A percentile compares a stretch with the other conserved stretches of the same genome.
These are phyloP conservation scores for Spatholobus suberectus DNA, from an alignment of 306 rosid genomes.

Conservation along the genomic window DNA sequence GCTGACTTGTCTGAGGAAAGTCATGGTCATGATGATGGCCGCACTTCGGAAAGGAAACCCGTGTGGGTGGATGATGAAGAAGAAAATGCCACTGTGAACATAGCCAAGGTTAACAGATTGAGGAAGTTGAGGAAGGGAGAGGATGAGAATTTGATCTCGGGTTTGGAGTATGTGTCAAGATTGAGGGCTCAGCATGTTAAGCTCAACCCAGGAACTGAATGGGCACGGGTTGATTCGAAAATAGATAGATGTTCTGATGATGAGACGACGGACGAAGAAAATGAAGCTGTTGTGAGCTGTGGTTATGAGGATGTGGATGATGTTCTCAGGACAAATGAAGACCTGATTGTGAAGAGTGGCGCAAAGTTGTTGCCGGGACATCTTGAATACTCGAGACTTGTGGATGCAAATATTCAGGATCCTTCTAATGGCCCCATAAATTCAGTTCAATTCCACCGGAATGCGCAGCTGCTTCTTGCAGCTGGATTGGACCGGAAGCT, in stretches of 20 bases:
- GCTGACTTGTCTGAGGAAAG: conserved; percentile 44
- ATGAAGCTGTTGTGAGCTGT: conserved; percentile 47
- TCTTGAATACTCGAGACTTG: conserved; percentile 72
- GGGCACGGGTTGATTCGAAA: conserved; percentile 69
- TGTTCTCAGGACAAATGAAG: conserved; percentile 79
- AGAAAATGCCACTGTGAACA: conserved; percentile 61
- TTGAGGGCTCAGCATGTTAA: conserved; percentile 89
- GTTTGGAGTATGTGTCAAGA: conserved; percentile 81
- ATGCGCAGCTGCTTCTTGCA: conserved; percentile 80
- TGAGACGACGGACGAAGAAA: conserved; percentile 77
- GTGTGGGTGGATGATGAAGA: conserved; percentile 95
- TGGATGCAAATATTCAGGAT: conserved; percentile 82
- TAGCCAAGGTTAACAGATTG: conserved; percentile 69
- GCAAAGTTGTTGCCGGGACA: conserved; percentile 75
- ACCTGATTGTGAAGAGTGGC: conserved; percentile 71
- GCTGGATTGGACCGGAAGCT: conserved; percentile 85
- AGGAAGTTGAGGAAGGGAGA: conserved; percentile 90
- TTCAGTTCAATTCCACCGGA: conserved; percentile 88
- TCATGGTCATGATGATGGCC: conserved; percentile 38
- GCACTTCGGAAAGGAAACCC: conserved; percentile 60
- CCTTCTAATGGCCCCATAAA: conserved; percentile 69
- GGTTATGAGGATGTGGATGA: conserved; percentile 66
- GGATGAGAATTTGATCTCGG: conserved; percentile 72
- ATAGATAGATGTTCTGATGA: conserved; percentile 54
- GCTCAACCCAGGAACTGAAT: conserved; percentile 83